A percentile compares a stretch with the other conserved stretches of the same genome.
Evolutionary conservation across 73 alveolate species (phyloP).

Genomic region (Paramecium sonneborni): DNA sequence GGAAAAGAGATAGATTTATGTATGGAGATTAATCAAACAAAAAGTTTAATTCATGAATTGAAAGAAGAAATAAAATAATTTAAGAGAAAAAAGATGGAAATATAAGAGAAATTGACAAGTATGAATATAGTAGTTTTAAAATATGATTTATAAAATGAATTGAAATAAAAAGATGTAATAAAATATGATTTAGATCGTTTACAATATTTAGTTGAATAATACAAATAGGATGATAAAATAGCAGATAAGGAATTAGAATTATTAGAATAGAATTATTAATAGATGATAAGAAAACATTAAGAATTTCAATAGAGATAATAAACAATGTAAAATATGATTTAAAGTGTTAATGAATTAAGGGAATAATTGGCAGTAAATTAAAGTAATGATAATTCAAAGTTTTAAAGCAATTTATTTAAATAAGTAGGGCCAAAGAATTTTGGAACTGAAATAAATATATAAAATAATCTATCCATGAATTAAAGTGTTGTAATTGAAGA

Average conservation of each 20-base stretch:
- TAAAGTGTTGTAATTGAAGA: neutral
- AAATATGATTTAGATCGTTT: conserved; percentile 2
- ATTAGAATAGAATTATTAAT: neutral
- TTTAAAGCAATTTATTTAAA: neutral
- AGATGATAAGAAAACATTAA: neutral
- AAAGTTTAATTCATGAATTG: neutral
- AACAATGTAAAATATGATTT: neutral
- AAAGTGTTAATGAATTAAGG: conserved; percentile 13
- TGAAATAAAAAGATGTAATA: neutral
- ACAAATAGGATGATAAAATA: neutral
- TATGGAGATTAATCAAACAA: conserved; percentile 22
- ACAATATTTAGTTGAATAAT: neutral
- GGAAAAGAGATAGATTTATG: conserved; percentile 33
- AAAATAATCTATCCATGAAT: neutral
- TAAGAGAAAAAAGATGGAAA: neutral
- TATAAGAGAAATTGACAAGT: neutral
- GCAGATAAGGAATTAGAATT: neutral
- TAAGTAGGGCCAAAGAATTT: neutral
- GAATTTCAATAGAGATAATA: neutral
- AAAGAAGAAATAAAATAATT: neutral
- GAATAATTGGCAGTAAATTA: neutral
- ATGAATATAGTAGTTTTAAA: neutral
- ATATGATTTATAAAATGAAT: conserved; percentile 18
- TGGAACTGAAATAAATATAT: neutral
- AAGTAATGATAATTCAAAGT: neutral